Percentiles rank a stretch among this genome's conserved stretches.
Evolutionary conservation across 352 stramenopile species (phyloP).

Genomic region (Phytophthora quininea): DNA sequence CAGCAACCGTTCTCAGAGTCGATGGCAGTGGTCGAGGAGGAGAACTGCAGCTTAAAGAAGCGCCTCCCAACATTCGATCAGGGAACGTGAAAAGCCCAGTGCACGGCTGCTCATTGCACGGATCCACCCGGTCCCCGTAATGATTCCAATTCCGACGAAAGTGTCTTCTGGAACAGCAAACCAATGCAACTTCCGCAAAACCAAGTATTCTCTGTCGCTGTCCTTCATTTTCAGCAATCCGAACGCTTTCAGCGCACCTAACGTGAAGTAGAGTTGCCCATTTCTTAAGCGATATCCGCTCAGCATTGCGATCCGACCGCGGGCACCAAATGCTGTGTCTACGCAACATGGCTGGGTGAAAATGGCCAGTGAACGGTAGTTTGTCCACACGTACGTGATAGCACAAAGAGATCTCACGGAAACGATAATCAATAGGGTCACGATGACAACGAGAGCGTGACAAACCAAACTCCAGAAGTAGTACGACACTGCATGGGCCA

Average conservation of each 20-base stretch:
- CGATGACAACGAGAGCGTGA: conserved; percentile 22
- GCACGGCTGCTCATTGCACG: background rate
- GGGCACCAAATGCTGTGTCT: conserved; percentile 3
- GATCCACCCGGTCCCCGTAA: background rate
- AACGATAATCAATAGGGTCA: conserved; percentile 20
- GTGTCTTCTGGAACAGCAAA: background rate
- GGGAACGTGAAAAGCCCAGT: background rate
- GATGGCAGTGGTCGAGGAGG: too few relatives aligned
- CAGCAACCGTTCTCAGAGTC: too few relatives aligned
- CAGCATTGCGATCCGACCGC: conserved; percentile 7
- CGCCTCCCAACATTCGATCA: background rate
- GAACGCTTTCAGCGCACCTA: conserved; percentile 8
- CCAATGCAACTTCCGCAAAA: background rate
- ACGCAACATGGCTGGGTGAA: conserved; percentile 5
- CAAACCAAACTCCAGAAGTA: conserved; percentile 21
- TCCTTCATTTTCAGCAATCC: conserved; percentile 11
- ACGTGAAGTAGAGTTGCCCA: conserved; percentile 3
- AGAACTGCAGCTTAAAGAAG: background rate
- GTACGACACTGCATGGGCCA: conserved; percentile 20
- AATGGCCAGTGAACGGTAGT: background rate
- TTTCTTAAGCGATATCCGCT: conserved; percentile 3
- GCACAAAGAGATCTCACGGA: conserved; percentile 10
- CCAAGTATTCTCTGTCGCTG: background rate
- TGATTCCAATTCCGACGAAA: background rate
- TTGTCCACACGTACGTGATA: conserved; percentile 1